Percentiles rank a stretch among this genome's conserved stretches.
phyloP scores from a whole-genome alignment of 257 asterid genomes.

The Vinca minor region DNA sequence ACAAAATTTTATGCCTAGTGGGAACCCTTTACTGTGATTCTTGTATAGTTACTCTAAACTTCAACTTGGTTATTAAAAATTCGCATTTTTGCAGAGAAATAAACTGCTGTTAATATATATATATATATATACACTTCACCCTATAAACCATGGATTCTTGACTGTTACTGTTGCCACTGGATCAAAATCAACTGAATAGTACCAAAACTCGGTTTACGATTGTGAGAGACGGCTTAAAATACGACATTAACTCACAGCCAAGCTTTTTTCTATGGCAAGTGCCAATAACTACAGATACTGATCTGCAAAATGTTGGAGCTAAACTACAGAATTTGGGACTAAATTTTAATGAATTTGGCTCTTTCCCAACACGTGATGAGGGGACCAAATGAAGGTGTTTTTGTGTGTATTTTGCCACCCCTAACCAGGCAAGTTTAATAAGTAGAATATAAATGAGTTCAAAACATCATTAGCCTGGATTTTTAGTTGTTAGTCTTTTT shows the following conservation, averaged over 20 bases:
- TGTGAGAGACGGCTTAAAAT: slow-evolving; percentile 13
- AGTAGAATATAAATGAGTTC: slow-evolving; percentile 29
- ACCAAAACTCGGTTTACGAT: slow-evolving; percentile 27
- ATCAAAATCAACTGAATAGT: slow-evolving; percentile 18
- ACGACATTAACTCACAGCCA: slow-evolving; percentile 9
- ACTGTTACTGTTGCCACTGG: no score
- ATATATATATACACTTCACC: no score
- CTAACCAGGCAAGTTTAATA: slow-evolving; percentile 38
- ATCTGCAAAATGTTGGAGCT: no score
- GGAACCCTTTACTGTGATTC: background rate
- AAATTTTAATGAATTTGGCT: no score
- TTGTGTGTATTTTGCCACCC: slow-evolving; percentile 41
- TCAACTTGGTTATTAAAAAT: slow-evolving; percentile 16
- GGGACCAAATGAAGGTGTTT: no score
- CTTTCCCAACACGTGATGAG: no score
- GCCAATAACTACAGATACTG: no score
- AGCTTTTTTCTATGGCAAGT: slow-evolving; percentile 8
- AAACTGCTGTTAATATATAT: background rate
- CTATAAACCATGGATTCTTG: no score
- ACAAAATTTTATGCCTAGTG: background rate
- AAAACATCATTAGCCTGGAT: slow-evolving; percentile 30
- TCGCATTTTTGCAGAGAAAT: slow-evolving; percentile 6
- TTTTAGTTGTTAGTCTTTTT: slow-evolving; percentile 23
- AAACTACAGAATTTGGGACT: no score
- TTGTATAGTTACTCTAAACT: background rate